phyloP scores from a whole-genome alignment of 2,329 filamentous ascomycete genomes.

The Dactylellina haptotyla region DNA sequence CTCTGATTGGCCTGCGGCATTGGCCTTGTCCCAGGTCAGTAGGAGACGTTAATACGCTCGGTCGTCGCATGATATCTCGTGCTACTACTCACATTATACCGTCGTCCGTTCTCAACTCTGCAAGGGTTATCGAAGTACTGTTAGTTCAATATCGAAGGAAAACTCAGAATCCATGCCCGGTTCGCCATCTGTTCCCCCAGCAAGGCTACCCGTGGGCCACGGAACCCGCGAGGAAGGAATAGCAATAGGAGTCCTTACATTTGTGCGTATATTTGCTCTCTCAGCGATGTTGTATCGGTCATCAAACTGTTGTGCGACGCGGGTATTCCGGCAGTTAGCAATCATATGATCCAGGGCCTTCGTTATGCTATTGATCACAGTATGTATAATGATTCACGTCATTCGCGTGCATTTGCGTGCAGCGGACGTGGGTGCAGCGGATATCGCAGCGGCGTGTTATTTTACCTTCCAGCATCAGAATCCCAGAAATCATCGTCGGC shows the following conservation, averaged over 20 bases:
- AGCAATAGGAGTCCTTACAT: conserved; percentile 28
- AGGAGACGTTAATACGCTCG: background rate
- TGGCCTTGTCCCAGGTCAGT: conserved; percentile 25
- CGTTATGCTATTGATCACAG: background rate
- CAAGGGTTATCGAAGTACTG: background rate
- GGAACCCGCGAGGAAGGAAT: background rate
- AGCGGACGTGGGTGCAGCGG: background rate
- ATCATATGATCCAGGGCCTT: background rate
- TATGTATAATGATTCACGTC: conserved; percentile 6
- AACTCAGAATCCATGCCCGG: background rate
- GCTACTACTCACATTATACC: conserved; percentile 50
- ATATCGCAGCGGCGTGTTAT: background rate
- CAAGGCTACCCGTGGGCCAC: background rate
- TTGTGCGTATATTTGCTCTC: conserved; percentile 49
- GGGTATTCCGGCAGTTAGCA: conserved; percentile 12
- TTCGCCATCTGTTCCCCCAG: too few species aligned
- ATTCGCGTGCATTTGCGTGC: conserved; percentile 10
- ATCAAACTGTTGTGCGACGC: conserved; percentile 38
- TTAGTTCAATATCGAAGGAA: conserved; percentile 26
- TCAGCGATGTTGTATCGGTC: conserved; percentile 51
- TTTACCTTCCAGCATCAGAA: conserved; percentile 46
- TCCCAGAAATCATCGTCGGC: conserved; percentile 52
- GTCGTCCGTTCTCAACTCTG: conserved; percentile 51
- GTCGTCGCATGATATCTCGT: background rate
- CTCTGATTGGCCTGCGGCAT: conserved; percentile 33